A percentile compares a stretch with the other conserved stretches of the same genome.
Evolutionary conservation across 2,329 filamentous ascomycete genomes (phyloP).

Genomic region (Ascochyta clinopodiicola): DNA sequence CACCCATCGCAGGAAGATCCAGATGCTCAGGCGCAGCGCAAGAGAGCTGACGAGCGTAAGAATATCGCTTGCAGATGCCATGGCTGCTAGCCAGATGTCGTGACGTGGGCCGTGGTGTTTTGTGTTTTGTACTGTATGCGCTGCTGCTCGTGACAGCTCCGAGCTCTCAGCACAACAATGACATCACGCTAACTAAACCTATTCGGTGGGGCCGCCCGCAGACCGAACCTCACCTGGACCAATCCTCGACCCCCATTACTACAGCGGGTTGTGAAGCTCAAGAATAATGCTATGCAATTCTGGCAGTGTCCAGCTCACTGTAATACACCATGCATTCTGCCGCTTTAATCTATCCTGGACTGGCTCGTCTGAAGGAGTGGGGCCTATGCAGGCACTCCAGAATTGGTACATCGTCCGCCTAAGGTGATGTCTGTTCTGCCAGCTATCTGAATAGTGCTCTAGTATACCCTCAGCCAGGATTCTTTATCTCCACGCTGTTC

Average conservation of each 20-base stretch:
- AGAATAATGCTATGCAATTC: too few relatives aligned
- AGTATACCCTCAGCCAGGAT: too few relatives aligned
- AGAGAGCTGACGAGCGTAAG: constrained; percentile 55
- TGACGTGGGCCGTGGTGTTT: constrained; percentile 17
- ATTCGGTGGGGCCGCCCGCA: background rate
- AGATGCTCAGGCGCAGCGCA: constrained; percentile 58
- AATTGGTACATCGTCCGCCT: too few relatives aligned
- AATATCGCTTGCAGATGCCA: constrained; percentile 45
- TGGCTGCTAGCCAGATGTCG: constrained; percentile 24
- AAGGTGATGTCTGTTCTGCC: too few relatives aligned
- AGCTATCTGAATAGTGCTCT: too few relatives aligned
- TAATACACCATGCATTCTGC: too few relatives aligned
- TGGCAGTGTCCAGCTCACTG: too few relatives aligned
- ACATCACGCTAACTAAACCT: background rate
- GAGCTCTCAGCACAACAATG: constrained; percentile 6
- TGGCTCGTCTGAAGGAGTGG: too few relatives aligned
- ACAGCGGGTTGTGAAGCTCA: background rate
- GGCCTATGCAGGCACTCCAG: too few relatives aligned
- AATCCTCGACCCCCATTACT: background rate
- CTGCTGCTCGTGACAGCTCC: background rate
- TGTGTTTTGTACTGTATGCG: background rate
- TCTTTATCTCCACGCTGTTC: too few relatives aligned
- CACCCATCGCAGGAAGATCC: constrained; percentile 70
- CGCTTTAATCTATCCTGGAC: too few relatives aligned
- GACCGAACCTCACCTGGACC: background rate